Evolutionary conservation across 331 rosid species (phyloP), one percentile per base, ranked within the genome.

Genomic region (Acacia pycnantha): DNA sequence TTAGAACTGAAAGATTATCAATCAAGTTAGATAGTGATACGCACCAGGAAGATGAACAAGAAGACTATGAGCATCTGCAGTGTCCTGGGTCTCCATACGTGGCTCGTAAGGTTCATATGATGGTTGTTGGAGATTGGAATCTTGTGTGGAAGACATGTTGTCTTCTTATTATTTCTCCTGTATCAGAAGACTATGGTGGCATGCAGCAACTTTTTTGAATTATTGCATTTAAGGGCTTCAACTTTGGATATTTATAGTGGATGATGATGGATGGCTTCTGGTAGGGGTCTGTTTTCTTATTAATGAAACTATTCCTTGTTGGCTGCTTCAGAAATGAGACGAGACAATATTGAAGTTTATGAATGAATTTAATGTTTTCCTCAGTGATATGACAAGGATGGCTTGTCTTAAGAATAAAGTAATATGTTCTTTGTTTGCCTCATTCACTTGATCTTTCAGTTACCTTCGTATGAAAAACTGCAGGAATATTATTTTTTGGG

Each of bases 371-470:
- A 8, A 33, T 67, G 14, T 18, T 67, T 67, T 18, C 72, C 27
- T 35, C 22, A 18, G 15, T 33, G 47, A 33, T 4, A 35, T 67
- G 72, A 16, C 47, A 70, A 29, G 75, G n/a, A 46, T 44, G 26
- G 12, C 76, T 15, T 72, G 24, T 16, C 47, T 16, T 7, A 21
- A 14, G 51, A 11, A 50, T 53, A 51, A 74, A 74, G 66, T 6
- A 18, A 2, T 5, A 74, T 14, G 66, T 74, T 51, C 78, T 53
- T 74, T 74, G 78, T 51, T 51, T 74, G 78, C 31, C n/a, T 74
- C 21, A 2, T 33, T 51, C 65, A 72, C 59, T 15, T 47, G 59
- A 26, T 46, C 24, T 72, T 72, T 35, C 18, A 46, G 56, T 50
- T 43, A 11, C 48, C 56, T 24, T 24, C 58, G 6, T 6, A 43